Evolutionary conservation across 805 yeast species (phyloP).

Genomic region (Lachancea sp.): DNA sequence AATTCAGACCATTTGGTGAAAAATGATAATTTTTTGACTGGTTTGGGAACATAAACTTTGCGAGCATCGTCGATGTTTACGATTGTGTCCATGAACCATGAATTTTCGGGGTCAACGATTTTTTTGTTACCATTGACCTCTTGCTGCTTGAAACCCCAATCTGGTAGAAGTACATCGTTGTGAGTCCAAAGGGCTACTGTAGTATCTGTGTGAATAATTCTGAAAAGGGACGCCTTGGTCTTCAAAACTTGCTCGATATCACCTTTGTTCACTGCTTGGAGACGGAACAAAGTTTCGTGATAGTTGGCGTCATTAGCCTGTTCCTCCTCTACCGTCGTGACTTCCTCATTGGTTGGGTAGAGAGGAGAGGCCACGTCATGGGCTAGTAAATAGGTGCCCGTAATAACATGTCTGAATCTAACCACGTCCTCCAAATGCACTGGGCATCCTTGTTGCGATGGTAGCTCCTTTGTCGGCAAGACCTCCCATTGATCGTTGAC

Average conservation of each 20-base stretch:
- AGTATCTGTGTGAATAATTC: slow-evolving; percentile 75
- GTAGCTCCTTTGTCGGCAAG: slow-evolving; percentile 50
- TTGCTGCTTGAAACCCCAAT: slow-evolving; percentile 88
- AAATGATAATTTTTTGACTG: slow-evolving; percentile 60
- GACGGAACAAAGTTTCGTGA: slow-evolving; percentile 72
- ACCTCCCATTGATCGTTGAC: slow-evolving; percentile 81
- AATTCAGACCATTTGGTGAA: slow-evolving; percentile 83
- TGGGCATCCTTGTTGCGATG: slow-evolving; percentile 39
- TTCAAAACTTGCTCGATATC: slow-evolving; percentile 42
- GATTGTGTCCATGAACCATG: slow-evolving; percentile 73
- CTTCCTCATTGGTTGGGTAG: slow-evolving; percentile 89
- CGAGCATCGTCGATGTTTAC: slow-evolving; percentile 59
- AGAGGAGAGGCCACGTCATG: slow-evolving; percentile 97
- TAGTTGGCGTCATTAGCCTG: slow-evolving; percentile 47
- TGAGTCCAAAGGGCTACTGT: slow-evolving; percentile 94
- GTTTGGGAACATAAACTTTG: slow-evolving; percentile 56
- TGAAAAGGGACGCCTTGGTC: slow-evolving; percentile 64
- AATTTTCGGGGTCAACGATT: slow-evolving; percentile 54
- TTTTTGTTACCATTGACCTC: slow-evolving; percentile 95
- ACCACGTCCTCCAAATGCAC: slow-evolving; percentile 67
- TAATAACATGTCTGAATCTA: slow-evolving; percentile 73
- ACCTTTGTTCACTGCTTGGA: slow-evolving; percentile 54
- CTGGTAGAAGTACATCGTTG: slow-evolving; percentile 76
- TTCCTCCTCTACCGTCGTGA: slow-evolving; percentile 65
- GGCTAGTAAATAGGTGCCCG: slow-evolving; percentile 73